Evolutionary conservation across 768 basidiomycete genomes (phyloP).

Genomic region (Serendipita sp.): DNA sequence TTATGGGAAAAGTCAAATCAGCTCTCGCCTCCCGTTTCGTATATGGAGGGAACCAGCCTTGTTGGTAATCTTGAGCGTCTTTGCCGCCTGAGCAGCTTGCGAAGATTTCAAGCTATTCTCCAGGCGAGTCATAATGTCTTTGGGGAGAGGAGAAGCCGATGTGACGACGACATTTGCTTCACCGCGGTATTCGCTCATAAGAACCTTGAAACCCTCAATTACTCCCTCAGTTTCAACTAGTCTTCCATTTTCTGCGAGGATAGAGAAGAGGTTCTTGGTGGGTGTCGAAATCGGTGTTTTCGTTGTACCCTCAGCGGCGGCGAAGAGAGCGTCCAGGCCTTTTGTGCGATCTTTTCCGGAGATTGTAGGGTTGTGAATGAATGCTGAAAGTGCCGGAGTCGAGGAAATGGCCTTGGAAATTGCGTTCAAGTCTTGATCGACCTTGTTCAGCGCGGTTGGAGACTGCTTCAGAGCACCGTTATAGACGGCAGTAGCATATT

Average conservation of each 20-base stretch:
- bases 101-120: conserved; percentile 78
- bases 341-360: conserved; percentile 56
- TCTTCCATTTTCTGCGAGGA: conserved; percentile 88
- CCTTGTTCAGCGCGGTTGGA: conserved; percentile 62
- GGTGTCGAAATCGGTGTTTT: conserved; percentile 56
- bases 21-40: neutral
- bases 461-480: conserved; percentile 71
- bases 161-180: conserved; percentile 88
- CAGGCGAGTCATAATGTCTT: conserved; percentile 55
- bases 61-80: conserved; percentile 77
- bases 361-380: conserved; percentile 84
- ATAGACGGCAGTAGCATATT: conserved; percentile 73
- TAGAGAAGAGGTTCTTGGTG: conserved; percentile 78
- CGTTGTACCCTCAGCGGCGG: conserved; percentile 49
- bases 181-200: conserved; percentile 78
- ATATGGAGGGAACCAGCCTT: conserved; percentile 37
- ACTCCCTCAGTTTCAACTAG: conserved; percentile 70
- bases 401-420: conserved; percentile 55
- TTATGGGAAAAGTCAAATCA: neutral
- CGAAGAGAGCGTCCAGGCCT: conserved; percentile 51
- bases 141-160: conserved; percentile 65
- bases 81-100: conserved; percentile 70
- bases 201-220: conserved; percentile 79
- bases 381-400: conserved; percentile 44
- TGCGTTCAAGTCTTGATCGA: conserved; percentile 64